Conservation (phyloP, 2,329 filamentous ascomycete species). For the Leptosphaerulina australis region DNA sequence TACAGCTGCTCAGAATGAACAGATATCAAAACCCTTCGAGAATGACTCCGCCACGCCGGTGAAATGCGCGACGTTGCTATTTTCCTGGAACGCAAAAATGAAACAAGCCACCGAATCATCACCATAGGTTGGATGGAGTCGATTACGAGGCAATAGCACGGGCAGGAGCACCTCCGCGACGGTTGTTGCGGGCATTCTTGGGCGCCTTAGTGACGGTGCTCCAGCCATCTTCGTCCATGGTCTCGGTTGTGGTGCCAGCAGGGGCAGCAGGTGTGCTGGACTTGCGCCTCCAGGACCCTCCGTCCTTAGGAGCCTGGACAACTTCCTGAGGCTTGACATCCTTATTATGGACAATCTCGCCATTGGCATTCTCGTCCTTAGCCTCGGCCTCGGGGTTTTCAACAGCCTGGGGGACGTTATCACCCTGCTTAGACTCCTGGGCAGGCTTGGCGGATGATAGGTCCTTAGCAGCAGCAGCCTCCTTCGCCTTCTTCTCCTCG, state of each 20-base stretch:
- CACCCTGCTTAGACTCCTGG: constrained; percentile 41
- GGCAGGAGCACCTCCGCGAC: constrained; percentile 47
- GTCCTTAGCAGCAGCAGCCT: constrained; percentile 52
- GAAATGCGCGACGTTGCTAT: constrained; percentile 37
- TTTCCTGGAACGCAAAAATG: constrained; percentile 30
- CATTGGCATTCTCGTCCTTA: constrained; percentile 57
- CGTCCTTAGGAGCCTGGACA: constrained; percentile 51
- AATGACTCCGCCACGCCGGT: constrained; percentile 35
- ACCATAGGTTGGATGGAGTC: neutral
- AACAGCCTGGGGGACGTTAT: constrained; percentile 14
- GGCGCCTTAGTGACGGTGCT: constrained; percentile 57
- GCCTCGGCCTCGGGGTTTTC: constrained; percentile 53
- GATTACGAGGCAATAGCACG: constrained; percentile 56
- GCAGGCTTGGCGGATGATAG: constrained; percentile 43
- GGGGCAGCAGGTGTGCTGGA: constrained; percentile 37
- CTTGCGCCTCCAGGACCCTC: constrained; percentile 50
- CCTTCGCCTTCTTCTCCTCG: constrained; percentile 65
- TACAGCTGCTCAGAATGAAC: constrained; percentile 28
- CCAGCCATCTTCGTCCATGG: constrained; percentile 60
- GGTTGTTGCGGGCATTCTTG: constrained; percentile 48
- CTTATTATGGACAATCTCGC: constrained; percentile 59
- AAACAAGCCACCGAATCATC: constrained; percentile 15
- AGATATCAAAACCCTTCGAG: constrained; percentile 30
- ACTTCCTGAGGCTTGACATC: constrained; percentile 63
- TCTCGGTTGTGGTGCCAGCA: constrained; percentile 53